phyloP scores from a whole-genome alignment of 108 stramenopile genomes.

The Nitzschia sp. region DNA sequence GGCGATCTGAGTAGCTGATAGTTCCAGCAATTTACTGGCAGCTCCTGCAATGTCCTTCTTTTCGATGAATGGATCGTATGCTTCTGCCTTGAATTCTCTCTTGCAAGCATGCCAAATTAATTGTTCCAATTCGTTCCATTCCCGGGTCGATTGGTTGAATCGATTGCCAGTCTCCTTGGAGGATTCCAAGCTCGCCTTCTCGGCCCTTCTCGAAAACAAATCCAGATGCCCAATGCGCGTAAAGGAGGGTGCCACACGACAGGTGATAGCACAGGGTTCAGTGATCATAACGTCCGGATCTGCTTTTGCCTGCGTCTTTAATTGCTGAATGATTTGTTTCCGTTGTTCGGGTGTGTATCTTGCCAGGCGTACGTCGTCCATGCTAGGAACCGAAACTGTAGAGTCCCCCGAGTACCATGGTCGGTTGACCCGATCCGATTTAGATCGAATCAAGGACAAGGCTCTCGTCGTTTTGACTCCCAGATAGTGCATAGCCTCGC shows the following conservation, averaged over 20 bases:
- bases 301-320: conserved; percentile 48
- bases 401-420: conserved; percentile 74
- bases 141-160: conserved; percentile 37
- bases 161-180: conserved; percentile 4
- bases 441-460: conserved; percentile 65
- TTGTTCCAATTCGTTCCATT: conserved; percentile 73
- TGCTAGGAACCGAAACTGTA: conserved; percentile 36
- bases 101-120: conserved; percentile 84
- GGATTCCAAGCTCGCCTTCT: conserved; percentile 7
- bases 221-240: conserved; percentile 89
- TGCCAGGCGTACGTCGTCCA: conserved; percentile 79
- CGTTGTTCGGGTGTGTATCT: conserved; percentile 50
- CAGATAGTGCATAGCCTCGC: conserved; percentile 94
- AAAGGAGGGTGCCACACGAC: conserved; percentile 77
- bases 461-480: conserved; percentile 91
- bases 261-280: conserved; percentile 88
- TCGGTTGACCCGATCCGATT: conserved; percentile 51
- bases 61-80: conserved; percentile 58
- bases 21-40: conserved; percentile 53
- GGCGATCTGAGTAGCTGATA: conserved; percentile 52
- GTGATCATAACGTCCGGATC: conserved; percentile 81
- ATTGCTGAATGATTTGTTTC: conserved; percentile 60
- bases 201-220: conserved; percentile 70
- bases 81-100: conserved; percentile 67
- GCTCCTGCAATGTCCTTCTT: conserved; percentile 52